Evolutionary conservation across 176 grass and related monocot genomes (phyloP), one percentile per base, ranked within the genome.

Genomic region (Musa troglodytarum): DNA sequence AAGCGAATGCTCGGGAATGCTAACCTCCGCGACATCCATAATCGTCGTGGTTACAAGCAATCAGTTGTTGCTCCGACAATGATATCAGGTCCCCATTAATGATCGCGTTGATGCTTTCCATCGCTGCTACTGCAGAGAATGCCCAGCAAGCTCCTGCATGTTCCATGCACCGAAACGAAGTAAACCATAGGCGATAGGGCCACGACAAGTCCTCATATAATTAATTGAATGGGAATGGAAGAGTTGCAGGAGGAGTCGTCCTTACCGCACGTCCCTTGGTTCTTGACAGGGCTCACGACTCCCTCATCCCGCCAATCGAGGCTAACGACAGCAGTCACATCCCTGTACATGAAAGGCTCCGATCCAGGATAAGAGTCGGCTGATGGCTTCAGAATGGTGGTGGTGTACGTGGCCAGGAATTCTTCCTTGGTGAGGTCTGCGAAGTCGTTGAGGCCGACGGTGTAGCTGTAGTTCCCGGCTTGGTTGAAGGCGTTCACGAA

Each of bases 351-450:
- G 34, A 43, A 43, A 43, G 34, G 34, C 34, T 6, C 6, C 34
- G 6, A 43, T 43, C 34, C 65, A 8, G 65, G 65, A 11, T 29
- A 1, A 2, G 26, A 13, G 14, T 0, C 24, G 22, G 12, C 8
- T 0, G 65, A 16, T 1, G 65, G 17, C 9, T 1, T 17, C 63
- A 10, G 63, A 1, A 0, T 5, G 15, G 11, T 49, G 9, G 8
- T 34, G 67, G 67, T 69, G 67, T n/a, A 69, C 2, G 28, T 50
- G 1, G 28, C 67, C 16, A 50, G 0, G 67, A 69, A 50, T 69
- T 69, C 67, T 50, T 69, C 67, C 0, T 91, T 87, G 62, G 94
- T 98, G 86, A 93, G 76, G 85, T 98, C 94, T 50, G 94, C 90
- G 81, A 98, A 98, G 53, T 84, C 79, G 83, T 83, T 93, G 56